Percentiles rank a stretch among this genome's conserved stretches.
Evolutionary conservation across 2,329 filamentous ascomycete species (phyloP).

Genomic region (Intubia oerlemansii): DNA sequence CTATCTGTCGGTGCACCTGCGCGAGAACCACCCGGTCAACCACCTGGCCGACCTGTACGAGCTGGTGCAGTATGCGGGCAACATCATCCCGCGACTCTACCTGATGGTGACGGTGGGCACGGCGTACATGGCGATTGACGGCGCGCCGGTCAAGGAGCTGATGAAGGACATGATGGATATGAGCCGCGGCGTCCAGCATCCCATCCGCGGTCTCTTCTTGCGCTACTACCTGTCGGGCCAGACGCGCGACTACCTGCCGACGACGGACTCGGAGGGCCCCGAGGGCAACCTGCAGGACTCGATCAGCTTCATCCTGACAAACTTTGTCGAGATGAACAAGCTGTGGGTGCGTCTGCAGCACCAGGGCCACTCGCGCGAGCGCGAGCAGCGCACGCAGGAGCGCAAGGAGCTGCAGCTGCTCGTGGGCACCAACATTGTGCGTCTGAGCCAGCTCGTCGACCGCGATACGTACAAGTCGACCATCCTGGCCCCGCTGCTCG

Average conservation of each 20-base stretch:
- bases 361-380: conserved; percentile 86
- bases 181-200: conserved; percentile 94
- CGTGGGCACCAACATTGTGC: conserved; percentile 89
- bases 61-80: conserved; percentile 85
- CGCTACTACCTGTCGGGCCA: conserved; percentile 94
- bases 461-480: conserved; percentile 81
- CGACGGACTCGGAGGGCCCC: conserved; percentile 65
- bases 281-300: conserved; percentile 94
- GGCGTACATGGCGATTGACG: conserved; percentile 95
- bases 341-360: conserved; percentile 95
- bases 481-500: conserved; percentile 72
- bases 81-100: conserved; percentile 89
- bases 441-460: conserved; percentile 87
- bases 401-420: conserved; percentile 86
- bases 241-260: conserved; percentile 71
- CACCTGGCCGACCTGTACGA: conserved; percentile 97
- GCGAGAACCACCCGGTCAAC: conserved; percentile 93
- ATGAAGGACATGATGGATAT: conserved; percentile 99
- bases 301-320: conserved; percentile 93
- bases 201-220: conserved; percentile 82
- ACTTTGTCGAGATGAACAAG: conserved; percentile 99
- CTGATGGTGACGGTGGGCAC: conserved; percentile 99
- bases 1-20: conserved; percentile 87
- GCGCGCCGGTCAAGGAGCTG: conserved; percentile 96
- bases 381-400: conserved; percentile 84